A percentile compares a stretch with the other conserved stretches of the same genome.
phyloP scores from a whole-genome alignment of 768 basidiomycete genomes.

The Gymnopilus dilepis region DNA sequence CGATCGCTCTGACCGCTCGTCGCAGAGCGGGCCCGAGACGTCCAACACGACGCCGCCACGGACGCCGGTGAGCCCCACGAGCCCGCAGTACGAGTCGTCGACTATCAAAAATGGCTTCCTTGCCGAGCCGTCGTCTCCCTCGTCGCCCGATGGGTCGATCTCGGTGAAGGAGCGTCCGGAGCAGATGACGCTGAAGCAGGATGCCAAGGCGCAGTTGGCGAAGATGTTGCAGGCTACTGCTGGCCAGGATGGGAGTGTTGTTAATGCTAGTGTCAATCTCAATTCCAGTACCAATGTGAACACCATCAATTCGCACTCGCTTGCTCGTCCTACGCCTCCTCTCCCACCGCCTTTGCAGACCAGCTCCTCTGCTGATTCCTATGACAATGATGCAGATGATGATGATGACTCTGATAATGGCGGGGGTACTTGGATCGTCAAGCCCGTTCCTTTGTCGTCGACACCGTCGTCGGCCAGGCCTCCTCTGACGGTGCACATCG shows the following conservation, averaged over 20 bases:
- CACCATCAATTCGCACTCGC: constrained; percentile 2
- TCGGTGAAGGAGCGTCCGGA: constrained; percentile 19
- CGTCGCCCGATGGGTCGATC: constrained; percentile 20
- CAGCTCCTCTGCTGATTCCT: constrained; percentile 12
- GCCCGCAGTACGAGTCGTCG: constrained; percentile 36
- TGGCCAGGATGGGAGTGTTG: constrained; percentile 14
- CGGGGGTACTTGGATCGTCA: constrained; percentile 39
- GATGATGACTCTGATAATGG: constrained; percentile 54
- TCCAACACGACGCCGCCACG: constrained; percentile 57
- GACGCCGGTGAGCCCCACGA: constrained; percentile 63
- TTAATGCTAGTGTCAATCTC: too few species aligned
- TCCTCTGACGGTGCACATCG: constrained; percentile 50
- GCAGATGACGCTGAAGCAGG: constrained; percentile 30
- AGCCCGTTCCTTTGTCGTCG: constrained; percentile 24
- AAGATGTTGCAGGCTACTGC: constrained; percentile 24
- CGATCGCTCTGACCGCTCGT: constrained; percentile 39
- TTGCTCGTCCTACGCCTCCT: constrained; percentile 13
- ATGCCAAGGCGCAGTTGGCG: constrained; percentile 26
- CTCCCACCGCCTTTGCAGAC: constrained; percentile 19
- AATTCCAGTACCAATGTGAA: too few species aligned
- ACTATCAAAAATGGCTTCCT: constrained; percentile 22
- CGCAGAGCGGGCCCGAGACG: constrained; percentile 48
- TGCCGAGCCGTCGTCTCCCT: constrained; percentile 33
- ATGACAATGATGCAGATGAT: constrained; percentile 24
- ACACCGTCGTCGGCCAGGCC: constrained; percentile 40